Evolutionary conservation across 2,329 filamentous ascomycete species (phyloP), one percentile per base, ranked within the genome.

Genomic region (Alternaria postmessia): DNA sequence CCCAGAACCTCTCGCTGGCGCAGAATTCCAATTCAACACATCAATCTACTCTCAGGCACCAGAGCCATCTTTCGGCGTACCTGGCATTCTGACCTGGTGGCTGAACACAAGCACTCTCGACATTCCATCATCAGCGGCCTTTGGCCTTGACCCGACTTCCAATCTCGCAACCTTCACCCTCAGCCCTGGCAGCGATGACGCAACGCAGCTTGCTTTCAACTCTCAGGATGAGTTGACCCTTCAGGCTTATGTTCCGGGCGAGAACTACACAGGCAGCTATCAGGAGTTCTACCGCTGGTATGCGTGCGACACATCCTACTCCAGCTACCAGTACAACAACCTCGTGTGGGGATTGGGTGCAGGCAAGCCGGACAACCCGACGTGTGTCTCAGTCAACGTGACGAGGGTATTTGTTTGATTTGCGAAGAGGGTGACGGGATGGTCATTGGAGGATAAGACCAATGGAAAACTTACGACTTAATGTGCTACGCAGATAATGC

Each of bases 101-200:
- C 46, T 60, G 16, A 38, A 34, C 28, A 60, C 57, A 14, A 51
- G 14, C 12, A 28, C 24, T 22, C 14, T 39, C 11, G 22, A 57
- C 26, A 18, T 56, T 24, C 26, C 78, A 0, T 77, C 77, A 3
- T 73, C 76, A 2, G 62, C 82, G 60, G 63, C 57, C 14, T 76
- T 85, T 46, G 61, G 54, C 47, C 75, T 75, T 65, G 75, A 78
- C 54, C 73, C 77, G 0, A 72, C 72, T 0, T 75, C 78, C 20
- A 81, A 84, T 59, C 75, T 81, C 5, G 82, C 79, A 1, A 51
- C 81, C 5, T 79, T 81, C 4, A 66, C 83, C 7, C 77, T 85
- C 51, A 59, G 61, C 5, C 77, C 80, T 1, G 67, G 75, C 22
- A 49, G 46, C 2, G 59, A 69, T 16, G 46, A 51, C 2, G 14